Percentiles rank a stretch among this genome's conserved stretches.
phyloP scores from a whole-genome alignment of 2,329 filamentous ascomycete species.

The Aspergillus quadrilineatus region DNA sequence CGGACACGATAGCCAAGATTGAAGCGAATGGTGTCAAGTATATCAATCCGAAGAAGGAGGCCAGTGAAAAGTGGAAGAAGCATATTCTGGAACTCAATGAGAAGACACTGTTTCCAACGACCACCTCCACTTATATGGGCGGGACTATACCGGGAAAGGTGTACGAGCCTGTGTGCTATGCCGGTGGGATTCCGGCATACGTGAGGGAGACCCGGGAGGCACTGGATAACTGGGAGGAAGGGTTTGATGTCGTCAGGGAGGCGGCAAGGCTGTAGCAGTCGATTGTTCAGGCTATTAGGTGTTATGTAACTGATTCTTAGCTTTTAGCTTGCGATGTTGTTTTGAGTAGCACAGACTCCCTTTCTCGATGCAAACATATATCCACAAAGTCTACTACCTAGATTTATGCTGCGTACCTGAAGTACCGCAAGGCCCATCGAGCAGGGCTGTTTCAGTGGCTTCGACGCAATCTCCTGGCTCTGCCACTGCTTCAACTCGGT shows the following conservation, averaged over 20 bases:
- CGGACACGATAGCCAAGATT: conserved; percentile 49
- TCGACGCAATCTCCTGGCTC: too few species aligned
- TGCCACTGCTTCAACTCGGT: too few species aligned
- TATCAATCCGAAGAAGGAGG: conserved; percentile 51
- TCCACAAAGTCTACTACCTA: too few species aligned
- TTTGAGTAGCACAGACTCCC: too few species aligned
- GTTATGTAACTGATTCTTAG: too few species aligned
- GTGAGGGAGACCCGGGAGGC: conserved; percentile 15
- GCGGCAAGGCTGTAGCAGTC: not conserved
- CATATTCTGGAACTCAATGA: conserved; percentile 50
- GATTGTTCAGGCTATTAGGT: too few species aligned
- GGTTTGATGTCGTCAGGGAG: conserved; percentile 5
- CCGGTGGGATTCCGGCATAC: conserved; percentile 22
- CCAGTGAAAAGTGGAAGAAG: conserved; percentile 51
- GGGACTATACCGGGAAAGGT: conserved; percentile 56
- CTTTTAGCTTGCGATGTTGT: too few species aligned
- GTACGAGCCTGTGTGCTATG: conserved; percentile 52
- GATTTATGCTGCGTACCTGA: too few species aligned
- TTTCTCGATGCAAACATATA: too few species aligned
- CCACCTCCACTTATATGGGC: conserved; percentile 57
- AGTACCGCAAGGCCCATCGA: too few species aligned
- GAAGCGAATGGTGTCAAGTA: conserved; percentile 48
- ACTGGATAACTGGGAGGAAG: conserved; percentile 7
- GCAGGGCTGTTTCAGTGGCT: too few species aligned
- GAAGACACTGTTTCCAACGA: conserved; percentile 50